phyloP scores from a whole-genome alignment of 495 filamentous ascomycete species.

The Neurospora intermedia region DNA sequence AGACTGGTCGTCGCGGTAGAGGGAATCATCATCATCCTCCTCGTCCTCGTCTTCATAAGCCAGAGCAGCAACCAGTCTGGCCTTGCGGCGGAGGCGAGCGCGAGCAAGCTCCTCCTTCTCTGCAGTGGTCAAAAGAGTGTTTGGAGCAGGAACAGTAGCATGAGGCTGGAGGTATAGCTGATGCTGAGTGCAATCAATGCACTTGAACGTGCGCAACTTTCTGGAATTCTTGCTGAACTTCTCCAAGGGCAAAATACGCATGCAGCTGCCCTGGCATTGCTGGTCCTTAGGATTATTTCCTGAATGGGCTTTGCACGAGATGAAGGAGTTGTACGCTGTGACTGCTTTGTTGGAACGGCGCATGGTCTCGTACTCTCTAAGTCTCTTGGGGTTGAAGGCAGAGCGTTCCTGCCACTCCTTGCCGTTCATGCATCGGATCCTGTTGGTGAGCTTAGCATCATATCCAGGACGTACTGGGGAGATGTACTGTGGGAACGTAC shows the following conservation, averaged over 20 bases:
- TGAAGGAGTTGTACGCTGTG: slow-evolving; percentile 14
- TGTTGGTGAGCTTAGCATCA: slow-evolving; percentile 11
- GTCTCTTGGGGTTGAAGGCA: slow-evolving; percentile 38
- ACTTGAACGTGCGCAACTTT: slow-evolving; percentile 21
- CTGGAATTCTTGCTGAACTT: slow-evolving; percentile 50
- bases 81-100: not conserved
- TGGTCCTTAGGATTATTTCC: slow-evolving; percentile 9
- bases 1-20: not conserved
- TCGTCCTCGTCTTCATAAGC: not conserved
- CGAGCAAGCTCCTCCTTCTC: not conserved
- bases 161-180: not conserved
- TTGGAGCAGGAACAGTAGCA: not conserved
- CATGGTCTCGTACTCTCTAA: slow-evolving; percentile 21
- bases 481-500: not conserved
- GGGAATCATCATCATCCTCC: not conserved
- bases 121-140: not conserved
- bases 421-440: slow-evolving; percentile 40
- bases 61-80: not conserved
- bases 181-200: not conserved
- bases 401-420: slow-evolving; percentile 26
- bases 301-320: slow-evolving; percentile 18
- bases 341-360: slow-evolving; percentile 6
- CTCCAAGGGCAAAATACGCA: slow-evolving; percentile 31
- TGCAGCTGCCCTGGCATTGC: slow-evolving; percentile 39
- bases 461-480: not conserved